These are phyloP conservation scores for Stereum hirsutum DNA, from an alignment of 1,284 basidiomycete genomes.

Conservation along the genomic window DNA sequence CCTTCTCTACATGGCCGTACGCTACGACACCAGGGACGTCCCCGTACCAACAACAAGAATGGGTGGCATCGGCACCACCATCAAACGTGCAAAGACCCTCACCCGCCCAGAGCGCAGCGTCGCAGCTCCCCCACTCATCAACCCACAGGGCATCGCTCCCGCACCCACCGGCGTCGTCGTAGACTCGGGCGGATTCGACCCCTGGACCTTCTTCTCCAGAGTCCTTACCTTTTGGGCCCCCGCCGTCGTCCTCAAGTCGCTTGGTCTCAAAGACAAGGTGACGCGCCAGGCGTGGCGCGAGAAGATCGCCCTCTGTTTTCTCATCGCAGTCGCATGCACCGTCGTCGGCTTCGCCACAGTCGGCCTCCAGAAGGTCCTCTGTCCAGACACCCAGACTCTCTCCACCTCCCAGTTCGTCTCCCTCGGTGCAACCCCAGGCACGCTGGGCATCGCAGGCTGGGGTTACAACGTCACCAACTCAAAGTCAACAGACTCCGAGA, in stretches of 20 bases:
- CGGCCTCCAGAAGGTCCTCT: slow-evolving; percentile 88
- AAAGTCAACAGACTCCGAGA: slow-evolving; percentile 37
- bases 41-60: slow-evolving; percentile 60
- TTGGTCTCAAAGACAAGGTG: slow-evolving; percentile 73
- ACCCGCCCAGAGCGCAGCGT: slow-evolving; percentile 93
- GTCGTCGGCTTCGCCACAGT: slow-evolving; percentile 90
- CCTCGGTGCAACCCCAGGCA: slow-evolving; percentile 46
- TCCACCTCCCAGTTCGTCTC: slow-evolving; percentile 60
- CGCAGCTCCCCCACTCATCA: slow-evolving; percentile 90
- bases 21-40: slow-evolving; percentile 48
- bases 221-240: slow-evolving; percentile 91
- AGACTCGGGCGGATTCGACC: slow-evolving; percentile 41
- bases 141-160: slow-evolving; percentile 44
- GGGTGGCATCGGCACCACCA: slow-evolving; percentile 38
- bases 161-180: slow-evolving; percentile 21
- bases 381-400: slow-evolving; percentile 59
- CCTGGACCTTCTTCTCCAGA: slow-evolving; percentile 80
- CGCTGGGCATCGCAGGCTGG: slow-evolving; percentile 73
- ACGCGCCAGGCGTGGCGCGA: slow-evolving; percentile 94
- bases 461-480: slow-evolving; percentile 69
- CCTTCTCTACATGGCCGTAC: slow-evolving; percentile 10
- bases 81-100: slow-evolving; percentile 88
- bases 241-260: slow-evolving; percentile 57
- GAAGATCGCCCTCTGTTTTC: slow-evolving; percentile 89
- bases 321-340: slow-evolving; percentile 74